A percentile compares a stretch with the other conserved stretches of the same genome.
Evolutionary conservation across 176 grass and related monocot species (phyloP).

Genomic region (Oryza brachyantha): DNA sequence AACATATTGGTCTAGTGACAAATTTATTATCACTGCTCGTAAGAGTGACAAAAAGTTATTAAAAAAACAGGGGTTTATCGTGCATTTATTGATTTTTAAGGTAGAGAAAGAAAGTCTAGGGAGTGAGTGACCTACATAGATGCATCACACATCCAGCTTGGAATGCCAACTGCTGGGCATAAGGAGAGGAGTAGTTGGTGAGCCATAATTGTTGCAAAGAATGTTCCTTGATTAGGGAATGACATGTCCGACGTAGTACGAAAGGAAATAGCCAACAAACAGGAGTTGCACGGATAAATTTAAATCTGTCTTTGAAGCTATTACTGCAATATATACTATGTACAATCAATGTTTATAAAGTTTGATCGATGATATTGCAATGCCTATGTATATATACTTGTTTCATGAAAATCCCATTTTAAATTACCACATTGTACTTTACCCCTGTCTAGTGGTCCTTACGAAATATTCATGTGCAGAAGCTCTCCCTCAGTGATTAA

Average conservation of each 20-base stretch:
- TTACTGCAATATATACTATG: background rate
- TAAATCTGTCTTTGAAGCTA: background rate
- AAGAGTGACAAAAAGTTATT: too few species aligned
- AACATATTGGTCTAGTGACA: too few species aligned
- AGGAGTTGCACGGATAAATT: background rate
- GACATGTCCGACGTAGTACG: background rate
- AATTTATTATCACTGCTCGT: too few species aligned
- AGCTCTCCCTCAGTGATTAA: too few species aligned
- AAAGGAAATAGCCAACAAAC: background rate
- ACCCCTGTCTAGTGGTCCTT: too few species aligned
- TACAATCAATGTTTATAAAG: background rate
- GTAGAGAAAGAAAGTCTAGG: background rate
- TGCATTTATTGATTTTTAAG: constrained; percentile 18
- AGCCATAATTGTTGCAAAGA: constrained; percentile 31
- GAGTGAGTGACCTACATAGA: background rate
- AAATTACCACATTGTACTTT: too few species aligned
- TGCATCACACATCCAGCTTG: constrained; percentile 29
- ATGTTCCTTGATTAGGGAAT: constrained; percentile 29
- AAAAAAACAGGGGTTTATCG: too few species aligned
- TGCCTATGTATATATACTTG: background rate
- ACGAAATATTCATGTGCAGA: too few species aligned
- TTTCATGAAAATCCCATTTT: background rate
- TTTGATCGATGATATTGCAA: background rate
- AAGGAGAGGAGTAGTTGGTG: constrained; percentile 26
- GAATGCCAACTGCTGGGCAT: background rate